Conservation (phyloP, 2,329 filamentous ascomycete genomes). For the Aspergillus bombycis region DNA sequence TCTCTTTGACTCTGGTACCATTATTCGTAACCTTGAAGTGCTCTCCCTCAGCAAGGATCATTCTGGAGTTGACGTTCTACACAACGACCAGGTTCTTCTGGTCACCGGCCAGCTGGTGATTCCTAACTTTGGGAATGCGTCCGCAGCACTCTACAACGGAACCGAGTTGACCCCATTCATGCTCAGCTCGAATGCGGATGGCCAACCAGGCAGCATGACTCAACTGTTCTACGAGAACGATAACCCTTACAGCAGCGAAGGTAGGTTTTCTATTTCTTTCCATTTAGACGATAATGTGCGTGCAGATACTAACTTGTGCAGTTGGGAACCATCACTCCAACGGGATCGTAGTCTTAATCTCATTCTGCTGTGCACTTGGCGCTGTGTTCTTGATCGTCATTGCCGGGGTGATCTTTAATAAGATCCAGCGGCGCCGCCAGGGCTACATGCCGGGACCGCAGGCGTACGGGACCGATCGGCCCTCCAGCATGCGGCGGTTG, state of each 20-base stretch:
- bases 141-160: constrained; percentile 86
- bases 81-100: constrained; percentile 71
- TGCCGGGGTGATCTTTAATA: constrained; percentile 51
- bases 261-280: constrained; percentile 51
- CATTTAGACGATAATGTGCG: background rate
- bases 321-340: constrained; percentile 44
- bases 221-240: constrained; percentile 81
- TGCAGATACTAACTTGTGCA: constrained; percentile 4
- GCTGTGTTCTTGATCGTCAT: constrained; percentile 53
- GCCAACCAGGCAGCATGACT: constrained; percentile 72
- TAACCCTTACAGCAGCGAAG: constrained; percentile 68
- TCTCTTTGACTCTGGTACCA: constrained; percentile 65
- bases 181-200: constrained; percentile 70
- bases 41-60: constrained; percentile 73
- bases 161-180: constrained; percentile 76
- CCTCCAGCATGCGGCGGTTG: constrained; percentile 49
- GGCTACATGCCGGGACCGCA: constrained; percentile 51
- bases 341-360: constrained; percentile 50
- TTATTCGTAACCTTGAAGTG: constrained; percentile 79
- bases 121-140: constrained; percentile 75
- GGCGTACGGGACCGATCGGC: constrained; percentile 49
- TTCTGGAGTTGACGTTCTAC: constrained; percentile 64
- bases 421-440: constrained; percentile 51
- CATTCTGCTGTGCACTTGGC: constrained; percentile 51
- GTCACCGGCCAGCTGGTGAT: constrained; percentile 82